Conservation (phyloP, 345 rosid genomes). For the Eutrema heterophyllum region DNA sequence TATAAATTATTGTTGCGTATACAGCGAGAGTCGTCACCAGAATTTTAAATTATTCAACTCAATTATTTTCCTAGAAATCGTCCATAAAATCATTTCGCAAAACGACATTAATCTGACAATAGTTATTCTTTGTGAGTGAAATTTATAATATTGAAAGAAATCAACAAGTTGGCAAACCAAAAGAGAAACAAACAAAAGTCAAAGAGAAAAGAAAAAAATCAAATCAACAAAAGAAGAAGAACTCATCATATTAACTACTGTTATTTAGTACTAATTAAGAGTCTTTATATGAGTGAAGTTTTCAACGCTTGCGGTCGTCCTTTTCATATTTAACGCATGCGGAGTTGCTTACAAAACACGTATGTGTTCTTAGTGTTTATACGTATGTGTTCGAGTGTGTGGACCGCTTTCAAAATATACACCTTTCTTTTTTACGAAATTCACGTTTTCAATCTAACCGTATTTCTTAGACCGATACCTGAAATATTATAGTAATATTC, state of each 20-base stretch:
- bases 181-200: background rate
- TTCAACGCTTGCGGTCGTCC: slow-evolving; percentile 14
- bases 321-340: slow-evolving; percentile 20
- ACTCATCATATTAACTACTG: background rate
- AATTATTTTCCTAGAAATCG: slow-evolving; percentile 18
- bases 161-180: background rate
- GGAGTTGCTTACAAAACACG: slow-evolving; percentile 1
- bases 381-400: slow-evolving; percentile 3
- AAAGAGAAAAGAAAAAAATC: too few species aligned
- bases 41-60: slow-evolving; percentile 11
- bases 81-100: slow-evolving; percentile 6
- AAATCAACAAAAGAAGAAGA: background rate
- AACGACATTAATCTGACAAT: slow-evolving; percentile 7
- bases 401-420: background rate
- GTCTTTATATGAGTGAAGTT: background rate
- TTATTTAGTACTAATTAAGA: background rate
- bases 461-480: background rate
- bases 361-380: background rate
- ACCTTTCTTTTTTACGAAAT: background rate
- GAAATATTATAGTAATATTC: background rate
- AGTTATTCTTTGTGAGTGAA: background rate
- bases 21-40: background rate
- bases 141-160: background rate
- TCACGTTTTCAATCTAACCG: background rate
- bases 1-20: slow-evolving; percentile 1